These are phyloP conservation scores for Microcos paniculata DNA, from an alignment of 345 rosid species.

Conservation along the genomic window DNA sequence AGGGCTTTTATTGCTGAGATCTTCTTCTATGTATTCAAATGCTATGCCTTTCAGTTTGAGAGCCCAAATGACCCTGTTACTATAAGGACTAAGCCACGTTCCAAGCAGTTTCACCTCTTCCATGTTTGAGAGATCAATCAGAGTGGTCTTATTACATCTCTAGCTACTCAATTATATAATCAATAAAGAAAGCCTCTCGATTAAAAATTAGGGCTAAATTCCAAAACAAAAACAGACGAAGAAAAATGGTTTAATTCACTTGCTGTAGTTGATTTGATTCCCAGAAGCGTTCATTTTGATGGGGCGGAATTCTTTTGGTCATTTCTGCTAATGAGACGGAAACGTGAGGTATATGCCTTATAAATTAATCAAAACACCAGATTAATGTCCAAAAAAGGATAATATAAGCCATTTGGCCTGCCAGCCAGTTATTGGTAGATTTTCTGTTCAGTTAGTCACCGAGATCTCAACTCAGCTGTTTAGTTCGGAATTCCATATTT, in stretches of 20 bases:
- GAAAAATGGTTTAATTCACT: not conserved
- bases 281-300: not conserved
- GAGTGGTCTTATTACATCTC: not conserved
- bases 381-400: not conserved
- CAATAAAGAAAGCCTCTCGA: not conserved
- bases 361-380: not conserved
- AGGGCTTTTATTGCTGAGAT: slow-evolving; percentile 30
- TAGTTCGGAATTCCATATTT: too few relatives aligned
- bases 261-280: not conserved
- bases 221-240: not conserved
- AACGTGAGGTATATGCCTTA: not conserved
- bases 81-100: slow-evolving; percentile 28
- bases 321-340: not conserved
- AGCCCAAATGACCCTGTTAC: slow-evolving; percentile 28
- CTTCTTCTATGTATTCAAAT: slow-evolving; percentile 29
- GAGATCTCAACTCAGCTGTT: too few relatives aligned
- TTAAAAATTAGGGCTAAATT: not conserved
- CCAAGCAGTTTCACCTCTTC: slow-evolving; percentile 31
- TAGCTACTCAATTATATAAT: not conserved
- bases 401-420: not conserved
- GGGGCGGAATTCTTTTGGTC: not conserved
- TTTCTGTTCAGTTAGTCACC: too few relatives aligned
- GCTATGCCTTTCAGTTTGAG: slow-evolving; percentile 33
- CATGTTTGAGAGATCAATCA: slow-evolving; percentile 2
- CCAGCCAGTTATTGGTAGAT: too few relatives aligned